These are phyloP conservation scores for Fusarium chlamydosporum DNA, from an alignment of 2,329 filamentous ascomycete genomes.

Conservation along the genomic window DNA sequence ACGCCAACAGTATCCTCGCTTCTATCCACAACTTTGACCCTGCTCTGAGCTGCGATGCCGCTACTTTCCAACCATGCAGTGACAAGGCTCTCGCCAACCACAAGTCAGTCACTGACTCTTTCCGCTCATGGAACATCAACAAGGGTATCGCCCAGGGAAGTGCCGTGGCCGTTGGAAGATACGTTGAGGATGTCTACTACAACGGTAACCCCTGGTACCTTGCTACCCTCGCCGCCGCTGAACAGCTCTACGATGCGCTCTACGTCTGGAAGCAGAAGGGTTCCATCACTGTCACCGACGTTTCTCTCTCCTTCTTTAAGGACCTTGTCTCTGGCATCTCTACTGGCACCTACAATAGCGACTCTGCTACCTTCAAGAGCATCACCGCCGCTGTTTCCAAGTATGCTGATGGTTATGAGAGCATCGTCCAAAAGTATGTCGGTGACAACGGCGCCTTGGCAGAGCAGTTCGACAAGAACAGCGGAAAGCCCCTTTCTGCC, in stretches of 20 bases:
- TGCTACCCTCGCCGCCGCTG: conserved; percentile 80
- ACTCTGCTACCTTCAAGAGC: conserved; percentile 63
- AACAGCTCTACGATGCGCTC: conserved; percentile 83
- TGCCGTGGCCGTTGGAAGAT: conserved; percentile 75
- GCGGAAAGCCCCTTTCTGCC: conserved; percentile 71
- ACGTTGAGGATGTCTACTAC: conserved; percentile 81
- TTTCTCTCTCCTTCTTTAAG: conserved; percentile 79
- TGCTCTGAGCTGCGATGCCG: conserved; percentile 73
- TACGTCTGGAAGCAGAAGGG: conserved; percentile 77
- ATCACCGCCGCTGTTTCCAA: conserved; percentile 70
- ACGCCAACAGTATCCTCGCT: conserved; percentile 77
- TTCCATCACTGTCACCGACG: conserved; percentile 73
- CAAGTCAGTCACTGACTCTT: conserved; percentile 81
- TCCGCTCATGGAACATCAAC: conserved; percentile 82
- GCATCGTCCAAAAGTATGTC: conserved; percentile 73
- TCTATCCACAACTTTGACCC: conserved; percentile 80
- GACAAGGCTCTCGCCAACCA: conserved; percentile 79
- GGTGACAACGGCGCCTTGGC: conserved; percentile 73
- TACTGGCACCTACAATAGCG: conserved; percentile 72
- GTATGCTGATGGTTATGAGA: conserved; percentile 73
- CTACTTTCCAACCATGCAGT: conserved; percentile 85
- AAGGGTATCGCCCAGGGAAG: conserved; percentile 70
- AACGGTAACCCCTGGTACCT: conserved; percentile 88
- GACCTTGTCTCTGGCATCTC: conserved; percentile 71
- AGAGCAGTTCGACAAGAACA: conserved; percentile 74